Conservation (phyloP, 2,329 filamentous ascomycete genomes). For the Rhynchosporium graminicola region DNA sequence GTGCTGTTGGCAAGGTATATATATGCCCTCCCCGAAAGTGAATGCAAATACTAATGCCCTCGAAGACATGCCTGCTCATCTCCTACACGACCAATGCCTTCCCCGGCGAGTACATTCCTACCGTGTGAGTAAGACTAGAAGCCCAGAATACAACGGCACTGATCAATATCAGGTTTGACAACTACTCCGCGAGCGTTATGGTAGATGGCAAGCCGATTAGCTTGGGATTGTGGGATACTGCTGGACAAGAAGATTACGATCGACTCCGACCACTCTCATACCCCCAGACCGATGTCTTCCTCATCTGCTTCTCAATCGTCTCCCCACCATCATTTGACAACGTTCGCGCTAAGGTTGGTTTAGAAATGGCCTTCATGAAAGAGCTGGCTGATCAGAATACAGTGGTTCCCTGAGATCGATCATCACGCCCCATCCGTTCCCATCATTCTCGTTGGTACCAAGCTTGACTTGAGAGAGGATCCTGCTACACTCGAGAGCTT, state of each 20-base stretch:
- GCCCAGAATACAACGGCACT: constrained; percentile 17
- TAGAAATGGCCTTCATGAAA: not conserved
- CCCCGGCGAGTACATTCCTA: constrained; percentile 99
- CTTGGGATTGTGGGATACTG: constrained; percentile 96
- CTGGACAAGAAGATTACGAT: constrained; percentile 98
- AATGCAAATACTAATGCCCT: constrained; percentile 38
- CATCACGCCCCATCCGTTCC: constrained; percentile 94
- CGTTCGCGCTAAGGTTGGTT: constrained; percentile 90
- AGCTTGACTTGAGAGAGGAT: constrained; percentile 93
- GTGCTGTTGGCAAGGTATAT: constrained; percentile 95
- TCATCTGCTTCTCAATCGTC: constrained; percentile 98
- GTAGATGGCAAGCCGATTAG: constrained; percentile 98
- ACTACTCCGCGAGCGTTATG: constrained; percentile 99
- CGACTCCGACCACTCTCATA: constrained; percentile 92
- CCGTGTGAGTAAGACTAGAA: constrained; percentile 65
- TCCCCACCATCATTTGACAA: constrained; percentile 98
- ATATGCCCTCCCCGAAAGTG: constrained; percentile 3
- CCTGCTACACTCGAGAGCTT: constrained; percentile 78
- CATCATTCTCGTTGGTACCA: constrained; percentile 95
- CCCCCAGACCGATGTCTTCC: constrained; percentile 96
- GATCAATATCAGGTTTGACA: constrained; percentile 73
- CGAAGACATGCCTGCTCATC: constrained; percentile 94
- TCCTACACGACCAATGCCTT: constrained; percentile 99
- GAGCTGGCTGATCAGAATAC: constrained; percentile 19
- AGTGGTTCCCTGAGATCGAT: constrained; percentile 98